Percentiles rank a stretch among this genome's conserved stretches.
phyloP scores from a whole-genome alignment of 164 flowering plant genomes.

The Magnolia changhungtana region DNA sequence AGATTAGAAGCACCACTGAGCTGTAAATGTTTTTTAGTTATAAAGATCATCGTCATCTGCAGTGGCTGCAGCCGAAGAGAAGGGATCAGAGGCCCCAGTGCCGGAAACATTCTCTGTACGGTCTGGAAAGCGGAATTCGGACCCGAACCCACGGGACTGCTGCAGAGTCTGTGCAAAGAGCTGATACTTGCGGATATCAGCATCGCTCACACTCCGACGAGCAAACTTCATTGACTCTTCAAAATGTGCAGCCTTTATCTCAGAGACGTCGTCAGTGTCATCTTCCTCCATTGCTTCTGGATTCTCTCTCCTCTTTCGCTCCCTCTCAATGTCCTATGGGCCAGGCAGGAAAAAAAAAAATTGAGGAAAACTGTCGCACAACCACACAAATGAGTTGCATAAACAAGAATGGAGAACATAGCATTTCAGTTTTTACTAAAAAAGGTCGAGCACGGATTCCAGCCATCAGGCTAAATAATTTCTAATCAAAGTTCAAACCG shows the following conservation, averaged over 20 bases:
- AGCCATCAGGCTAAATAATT: too few relatives aligned
- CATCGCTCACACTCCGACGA: slow-evolving; percentile 62
- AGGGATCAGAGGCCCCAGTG: slow-evolving; percentile 39
- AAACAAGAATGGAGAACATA: too few relatives aligned
- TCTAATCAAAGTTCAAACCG: too few relatives aligned
- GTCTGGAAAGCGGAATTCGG: slow-evolving; percentile 54
- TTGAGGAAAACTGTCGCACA: neutral
- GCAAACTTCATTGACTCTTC: slow-evolving; percentile 75
- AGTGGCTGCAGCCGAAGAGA: slow-evolving; percentile 34
- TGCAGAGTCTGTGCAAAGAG: slow-evolving; percentile 61
- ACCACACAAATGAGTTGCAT: too few relatives aligned
- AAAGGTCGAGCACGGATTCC: too few relatives aligned
- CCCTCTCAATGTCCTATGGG: slow-evolving; percentile 60
- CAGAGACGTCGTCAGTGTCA: slow-evolving; percentile 48
- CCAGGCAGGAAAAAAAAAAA: neutral
- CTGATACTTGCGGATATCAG: slow-evolving; percentile 61
- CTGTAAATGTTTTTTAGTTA: slow-evolving; percentile 16
- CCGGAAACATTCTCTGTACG: slow-evolving; percentile 26
- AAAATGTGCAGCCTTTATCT: slow-evolving; percentile 55
- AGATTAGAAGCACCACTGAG: too few relatives aligned
- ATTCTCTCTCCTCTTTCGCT: slow-evolving; percentile 40
- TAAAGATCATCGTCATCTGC: slow-evolving; percentile 57
- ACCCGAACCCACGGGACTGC: slow-evolving; percentile 63
- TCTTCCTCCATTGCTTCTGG: slow-evolving; percentile 81
- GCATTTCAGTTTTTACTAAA: too few relatives aligned